These are phyloP conservation scores for Aurinia saxatilis DNA, from an alignment of 345 rosid species.

Conservation along the genomic window DNA sequence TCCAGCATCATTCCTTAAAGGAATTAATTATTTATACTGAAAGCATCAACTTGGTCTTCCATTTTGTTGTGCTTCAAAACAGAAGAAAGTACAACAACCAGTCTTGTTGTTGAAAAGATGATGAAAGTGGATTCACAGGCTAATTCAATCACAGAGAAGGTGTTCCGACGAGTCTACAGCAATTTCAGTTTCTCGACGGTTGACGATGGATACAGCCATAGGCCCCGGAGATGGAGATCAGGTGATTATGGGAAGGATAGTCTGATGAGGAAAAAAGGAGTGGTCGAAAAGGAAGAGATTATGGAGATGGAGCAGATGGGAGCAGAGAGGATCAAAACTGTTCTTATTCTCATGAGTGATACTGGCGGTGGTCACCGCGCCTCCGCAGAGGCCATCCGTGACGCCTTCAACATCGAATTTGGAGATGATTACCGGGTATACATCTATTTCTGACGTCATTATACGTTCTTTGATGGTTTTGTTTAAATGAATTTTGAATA, in stretches of 20 bases:
- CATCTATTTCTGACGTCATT: too few species aligned
- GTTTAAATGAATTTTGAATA: too few species aligned
- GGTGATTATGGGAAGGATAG: constrained; percentile 22
- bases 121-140: constrained; percentile 49
- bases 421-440: constrained; percentile 78
- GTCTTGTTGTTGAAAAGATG: constrained; percentile 11
- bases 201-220: background rate
- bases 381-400: constrained; percentile 93
- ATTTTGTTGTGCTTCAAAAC: constrained; percentile 1
- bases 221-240: background rate
- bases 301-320: constrained; percentile 90
- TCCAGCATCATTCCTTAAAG: constrained; percentile 31
- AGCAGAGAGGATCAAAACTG: constrained; percentile 77
- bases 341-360: constrained; percentile 93
- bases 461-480: too few species aligned
- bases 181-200: constrained; percentile 26
- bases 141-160: constrained; percentile 55
- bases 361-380: constrained; percentile 99
- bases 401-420: constrained; percentile 65
- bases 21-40: background rate
- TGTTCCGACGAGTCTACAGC: constrained; percentile 51
- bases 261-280: constrained; percentile 32
- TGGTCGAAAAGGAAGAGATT: constrained; percentile 6
- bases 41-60: constrained; percentile 13
- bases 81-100: background rate